Conservation (phyloP, 2,329 filamentous ascomycete species). For the Fusarium sp. region DNA sequence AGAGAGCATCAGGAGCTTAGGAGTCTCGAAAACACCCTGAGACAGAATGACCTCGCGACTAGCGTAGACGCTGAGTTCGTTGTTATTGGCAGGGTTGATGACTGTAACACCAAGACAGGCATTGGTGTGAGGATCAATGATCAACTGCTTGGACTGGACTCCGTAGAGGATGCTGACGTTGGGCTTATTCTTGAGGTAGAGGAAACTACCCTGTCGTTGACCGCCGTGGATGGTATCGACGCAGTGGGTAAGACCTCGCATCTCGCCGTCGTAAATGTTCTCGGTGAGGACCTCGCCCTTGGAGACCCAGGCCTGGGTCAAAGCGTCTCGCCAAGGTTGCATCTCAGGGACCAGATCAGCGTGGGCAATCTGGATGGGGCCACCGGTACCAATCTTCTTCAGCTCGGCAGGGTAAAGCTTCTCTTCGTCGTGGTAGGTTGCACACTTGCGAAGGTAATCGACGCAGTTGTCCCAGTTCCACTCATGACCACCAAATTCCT, state of each 20-base stretch:
- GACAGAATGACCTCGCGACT: constrained; percentile 60
- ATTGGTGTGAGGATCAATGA: constrained; percentile 54
- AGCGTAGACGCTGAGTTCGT: constrained; percentile 58
- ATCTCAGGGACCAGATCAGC: constrained; percentile 64
- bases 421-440: constrained; percentile 66
- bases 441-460: constrained; percentile 64
- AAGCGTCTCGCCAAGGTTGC: constrained; percentile 60
- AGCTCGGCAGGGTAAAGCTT: constrained; percentile 57
- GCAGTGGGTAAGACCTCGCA: constrained; percentile 63
- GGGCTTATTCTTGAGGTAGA: constrained; percentile 61
- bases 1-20: constrained; percentile 72
- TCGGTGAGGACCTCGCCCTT: constrained; percentile 62
- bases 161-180: constrained; percentile 64
- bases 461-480: constrained; percentile 64
- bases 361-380: constrained; percentile 65
- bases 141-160: constrained; percentile 62
- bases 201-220: constrained; percentile 60
- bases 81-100: constrained; percentile 46
- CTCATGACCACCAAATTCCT: constrained; percentile 75
- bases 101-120: constrained; percentile 59
- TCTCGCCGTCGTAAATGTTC: constrained; percentile 66
- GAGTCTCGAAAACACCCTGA: constrained; percentile 69
- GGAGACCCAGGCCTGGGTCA: constrained; percentile 63
- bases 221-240: constrained; percentile 68
- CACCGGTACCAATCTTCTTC: constrained; percentile 58